These are phyloP conservation scores for Fusarium foetens DNA, from an alignment of 2,329 filamentous ascomycete genomes.

Conservation along the genomic window DNA sequence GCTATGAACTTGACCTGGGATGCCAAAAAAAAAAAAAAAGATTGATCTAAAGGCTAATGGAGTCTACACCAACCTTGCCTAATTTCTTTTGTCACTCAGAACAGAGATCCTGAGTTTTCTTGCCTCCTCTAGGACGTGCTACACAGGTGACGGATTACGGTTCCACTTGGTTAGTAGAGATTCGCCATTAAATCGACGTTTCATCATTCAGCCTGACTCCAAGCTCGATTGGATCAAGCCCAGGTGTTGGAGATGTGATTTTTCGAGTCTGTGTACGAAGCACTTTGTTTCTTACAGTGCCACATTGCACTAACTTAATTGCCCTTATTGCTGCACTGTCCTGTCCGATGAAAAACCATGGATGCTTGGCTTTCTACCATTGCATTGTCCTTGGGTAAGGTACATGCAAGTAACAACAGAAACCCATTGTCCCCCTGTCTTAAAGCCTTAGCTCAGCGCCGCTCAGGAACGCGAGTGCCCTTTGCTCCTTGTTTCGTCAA, in stretches of 20 bases:
- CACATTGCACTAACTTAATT: not conserved
- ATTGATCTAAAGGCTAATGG: not conserved
- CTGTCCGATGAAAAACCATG: not conserved
- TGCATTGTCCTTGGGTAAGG: not conserved
- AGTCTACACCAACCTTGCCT: not conserved
- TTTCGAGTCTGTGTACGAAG: not conserved
- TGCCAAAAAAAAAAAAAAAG: not conserved
- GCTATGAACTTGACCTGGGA: not conserved
- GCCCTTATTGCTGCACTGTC: not conserved
- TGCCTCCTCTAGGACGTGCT: not conserved
- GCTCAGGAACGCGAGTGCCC: slow-evolving; percentile 26
- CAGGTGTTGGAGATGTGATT: not conserved
- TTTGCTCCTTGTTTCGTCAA: slow-evolving; percentile 37
- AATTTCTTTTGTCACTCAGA: not conserved
- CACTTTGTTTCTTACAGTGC: not conserved
- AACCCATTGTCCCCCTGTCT: slow-evolving; percentile 22
- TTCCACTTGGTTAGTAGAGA: slow-evolving; percentile 19
- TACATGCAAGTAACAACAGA: slow-evolving; percentile 21
- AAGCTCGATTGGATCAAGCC: slow-evolving; percentile 10
- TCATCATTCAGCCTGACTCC: slow-evolving; percentile 24
- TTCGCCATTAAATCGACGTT: slow-evolving; percentile 29
- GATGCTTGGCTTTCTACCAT: not conserved
- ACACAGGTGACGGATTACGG: not conserved
- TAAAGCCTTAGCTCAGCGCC: slow-evolving; percentile 19
- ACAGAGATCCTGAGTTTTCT: not conserved